Percentiles rank a stretch among this genome's conserved stretches.
Evolutionary conservation across 1,139 yeast species (phyloP).

Genomic region (Taiozyma sp.): DNA sequence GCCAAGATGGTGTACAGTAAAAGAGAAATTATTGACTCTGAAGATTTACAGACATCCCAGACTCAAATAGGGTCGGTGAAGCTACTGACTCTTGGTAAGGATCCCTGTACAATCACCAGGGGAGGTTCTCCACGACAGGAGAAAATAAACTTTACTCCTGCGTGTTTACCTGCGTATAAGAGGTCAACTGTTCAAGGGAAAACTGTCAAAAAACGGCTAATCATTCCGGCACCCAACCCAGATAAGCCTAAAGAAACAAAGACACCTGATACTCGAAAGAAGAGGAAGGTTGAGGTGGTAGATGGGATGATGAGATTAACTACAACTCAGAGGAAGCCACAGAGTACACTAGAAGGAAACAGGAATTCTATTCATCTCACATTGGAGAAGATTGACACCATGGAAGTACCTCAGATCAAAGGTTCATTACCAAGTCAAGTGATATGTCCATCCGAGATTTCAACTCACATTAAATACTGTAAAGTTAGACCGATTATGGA

Average conservation of each 20-base stretch:
- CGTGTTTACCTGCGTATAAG: neutral
- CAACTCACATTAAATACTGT: neutral
- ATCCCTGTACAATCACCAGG: neutral
- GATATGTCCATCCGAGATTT: no score
- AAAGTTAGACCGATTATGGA: neutral
- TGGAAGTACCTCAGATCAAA: neutral
- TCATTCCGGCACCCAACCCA: neutral
- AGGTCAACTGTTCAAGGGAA: neutral
- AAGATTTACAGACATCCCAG: neutral
- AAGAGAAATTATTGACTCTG: neutral
- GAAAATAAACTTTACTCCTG: neutral
- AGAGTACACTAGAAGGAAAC: neutral
- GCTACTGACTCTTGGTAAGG: neutral
- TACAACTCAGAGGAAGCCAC: neutral
- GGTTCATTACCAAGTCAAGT: neutral
- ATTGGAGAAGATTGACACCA: neutral
- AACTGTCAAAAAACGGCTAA: neutral
- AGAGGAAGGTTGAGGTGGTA: neutral
- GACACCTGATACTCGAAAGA: neutral
- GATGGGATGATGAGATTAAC: no score
- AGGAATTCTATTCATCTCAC: neutral
- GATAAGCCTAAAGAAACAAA: neutral
- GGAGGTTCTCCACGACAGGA: neutral
- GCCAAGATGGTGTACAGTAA: conserved; percentile 10
- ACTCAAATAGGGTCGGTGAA: neutral